Percentiles rank a stretch among this genome's conserved stretches.
Evolutionary conservation across 1,284 basidiomycete species (phyloP).

Genomic region (Austroboletus olivaceoglutinosus): DNA sequence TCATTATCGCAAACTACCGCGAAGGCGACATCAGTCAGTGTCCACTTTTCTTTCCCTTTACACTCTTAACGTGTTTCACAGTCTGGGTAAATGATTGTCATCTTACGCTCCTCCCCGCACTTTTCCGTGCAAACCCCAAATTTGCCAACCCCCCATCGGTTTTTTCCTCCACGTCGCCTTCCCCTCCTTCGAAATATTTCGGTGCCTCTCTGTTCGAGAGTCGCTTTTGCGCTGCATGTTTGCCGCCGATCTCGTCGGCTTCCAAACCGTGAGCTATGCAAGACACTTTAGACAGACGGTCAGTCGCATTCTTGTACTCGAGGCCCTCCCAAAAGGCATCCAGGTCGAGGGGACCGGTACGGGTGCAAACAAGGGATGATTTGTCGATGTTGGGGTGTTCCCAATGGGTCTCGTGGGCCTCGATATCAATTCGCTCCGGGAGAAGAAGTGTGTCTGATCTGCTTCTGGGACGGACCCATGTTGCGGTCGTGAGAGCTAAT

Average conservation of each 20-base stretch:
- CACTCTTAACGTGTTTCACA: slow-evolving; percentile 14
- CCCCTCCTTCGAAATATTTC: slow-evolving; percentile 85
- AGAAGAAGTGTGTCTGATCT: slow-evolving; percentile 54
- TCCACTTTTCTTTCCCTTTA: background rate
- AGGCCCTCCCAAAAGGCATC: slow-evolving; percentile 83
- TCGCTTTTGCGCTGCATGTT: slow-evolving; percentile 72
- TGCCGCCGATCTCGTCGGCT: slow-evolving; percentile 72
- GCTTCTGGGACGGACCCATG: slow-evolving; percentile 3
- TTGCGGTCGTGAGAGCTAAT: slow-evolving; percentile 13
- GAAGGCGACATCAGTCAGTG: slow-evolving; percentile 74
- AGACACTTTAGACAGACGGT: slow-evolving; percentile 83
- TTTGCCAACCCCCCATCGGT: slow-evolving; percentile 67
- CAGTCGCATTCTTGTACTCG: slow-evolving; percentile 74
- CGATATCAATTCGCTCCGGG: slow-evolving; percentile 69
- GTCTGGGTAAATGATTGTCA: slow-evolving; percentile 87
- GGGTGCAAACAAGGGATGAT: slow-evolving; percentile 40
- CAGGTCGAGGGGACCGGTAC: slow-evolving; percentile 43
- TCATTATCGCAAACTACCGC: slow-evolving; percentile 69
- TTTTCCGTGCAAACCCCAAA: slow-evolving; percentile 56
- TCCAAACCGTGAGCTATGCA: slow-evolving; percentile 83
- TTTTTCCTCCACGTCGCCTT: slow-evolving; percentile 92
- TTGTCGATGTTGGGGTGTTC: slow-evolving; percentile 84
- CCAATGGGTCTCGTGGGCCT: slow-evolving; percentile 94
- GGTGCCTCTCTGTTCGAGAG: slow-evolving; percentile 72
- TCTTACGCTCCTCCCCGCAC: slow-evolving; percentile 76